phyloP scores from a whole-genome alignment of 1,284 basidiomycete genomes.

The Wolfiporia cocos region DNA sequence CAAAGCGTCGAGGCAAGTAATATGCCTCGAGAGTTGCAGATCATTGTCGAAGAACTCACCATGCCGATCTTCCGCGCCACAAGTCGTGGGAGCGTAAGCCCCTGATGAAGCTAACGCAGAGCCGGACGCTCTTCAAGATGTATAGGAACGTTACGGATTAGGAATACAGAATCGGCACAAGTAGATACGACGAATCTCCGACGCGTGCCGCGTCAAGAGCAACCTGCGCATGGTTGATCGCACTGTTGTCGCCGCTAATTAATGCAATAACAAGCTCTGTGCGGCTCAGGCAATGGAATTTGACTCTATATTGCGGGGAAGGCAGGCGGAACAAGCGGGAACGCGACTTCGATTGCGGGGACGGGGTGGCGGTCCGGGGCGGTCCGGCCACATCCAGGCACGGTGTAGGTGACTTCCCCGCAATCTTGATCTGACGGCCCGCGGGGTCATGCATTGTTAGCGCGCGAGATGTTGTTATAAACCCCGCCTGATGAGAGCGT shows the following conservation, averaged over 20 bases:
- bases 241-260: background rate
- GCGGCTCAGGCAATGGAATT: background rate
- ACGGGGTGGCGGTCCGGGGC: slow-evolving; percentile 10
- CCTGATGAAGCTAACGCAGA: background rate
- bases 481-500: background rate
- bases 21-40: too few species aligned
- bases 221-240: too few species aligned
- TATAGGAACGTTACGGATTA: background rate
- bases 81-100: background rate
- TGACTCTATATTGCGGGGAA: background rate
- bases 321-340: too few species aligned
- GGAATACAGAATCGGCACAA: background rate
- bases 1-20: too few species aligned
- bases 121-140: background rate
- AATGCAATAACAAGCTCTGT: background rate
- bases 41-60: background rate
- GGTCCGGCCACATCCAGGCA: slow-evolving; percentile 11
- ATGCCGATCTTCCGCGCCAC: background rate
- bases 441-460: slow-evolving; percentile 9
- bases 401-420: slow-evolving; percentile 13
- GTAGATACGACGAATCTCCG: slow-evolving; percentile 9
- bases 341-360: too few species aligned
- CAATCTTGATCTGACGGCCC: slow-evolving; percentile 17
- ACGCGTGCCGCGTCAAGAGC: too few species aligned
- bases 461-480: slow-evolving; percentile 7